phyloP scores from a whole-genome alignment of 768 basidiomycete species.

The Russula griseocarnosa region DNA sequence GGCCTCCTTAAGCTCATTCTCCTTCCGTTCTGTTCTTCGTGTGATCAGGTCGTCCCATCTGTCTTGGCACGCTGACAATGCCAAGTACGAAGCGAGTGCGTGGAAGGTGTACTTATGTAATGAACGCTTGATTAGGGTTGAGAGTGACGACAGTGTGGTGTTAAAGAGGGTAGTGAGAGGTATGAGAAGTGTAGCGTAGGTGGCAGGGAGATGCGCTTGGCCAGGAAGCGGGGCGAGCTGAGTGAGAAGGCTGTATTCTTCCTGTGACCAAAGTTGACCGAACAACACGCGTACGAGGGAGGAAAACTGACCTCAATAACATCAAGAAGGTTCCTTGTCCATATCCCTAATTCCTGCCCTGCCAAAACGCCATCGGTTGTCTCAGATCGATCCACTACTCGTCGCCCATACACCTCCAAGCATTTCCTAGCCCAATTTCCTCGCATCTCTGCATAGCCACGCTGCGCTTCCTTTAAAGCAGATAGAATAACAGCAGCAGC shows the following conservation, averaged over 20 bases:
- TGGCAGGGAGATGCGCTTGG: slow-evolving; percentile 48
- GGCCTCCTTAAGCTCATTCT: slow-evolving; percentile 68
- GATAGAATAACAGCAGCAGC: slow-evolving; percentile 60
- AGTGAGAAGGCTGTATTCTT: slow-evolving; percentile 61
- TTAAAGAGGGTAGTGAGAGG: slow-evolving; percentile 66
- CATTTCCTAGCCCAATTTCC: slow-evolving; percentile 74
- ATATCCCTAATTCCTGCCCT: slow-evolving; percentile 68
- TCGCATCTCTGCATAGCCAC: slow-evolving; percentile 83
- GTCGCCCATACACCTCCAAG: slow-evolving; percentile 64
- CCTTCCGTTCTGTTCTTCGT: slow-evolving; percentile 43
- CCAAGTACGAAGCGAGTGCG: slow-evolving; percentile 66
- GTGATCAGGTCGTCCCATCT: slow-evolving; percentile 66
- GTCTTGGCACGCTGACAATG: slow-evolving; percentile 51
- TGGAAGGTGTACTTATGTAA: slow-evolving; percentile 77
- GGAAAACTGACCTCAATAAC: slow-evolving; percentile 58
- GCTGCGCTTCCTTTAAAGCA: slow-evolving; percentile 71
- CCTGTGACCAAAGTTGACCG: slow-evolving; percentile 37
- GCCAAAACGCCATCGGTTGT: slow-evolving; percentile 59
- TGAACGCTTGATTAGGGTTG: slow-evolving; percentile 65
- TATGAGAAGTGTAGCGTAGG: slow-evolving; percentile 57
- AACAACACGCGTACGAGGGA: not conserved
- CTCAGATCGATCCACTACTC: slow-evolving; percentile 66
- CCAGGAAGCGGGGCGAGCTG: slow-evolving; percentile 62
- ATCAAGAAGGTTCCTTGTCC: slow-evolving; percentile 60
- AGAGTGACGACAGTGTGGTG: slow-evolving; percentile 59